A percentile compares a stretch with the other conserved stretches of the same genome.
Evolutionary conservation across 306 rosid genomes (phyloP).

Genomic region (Dalbergia cochinchinensis): DNA sequence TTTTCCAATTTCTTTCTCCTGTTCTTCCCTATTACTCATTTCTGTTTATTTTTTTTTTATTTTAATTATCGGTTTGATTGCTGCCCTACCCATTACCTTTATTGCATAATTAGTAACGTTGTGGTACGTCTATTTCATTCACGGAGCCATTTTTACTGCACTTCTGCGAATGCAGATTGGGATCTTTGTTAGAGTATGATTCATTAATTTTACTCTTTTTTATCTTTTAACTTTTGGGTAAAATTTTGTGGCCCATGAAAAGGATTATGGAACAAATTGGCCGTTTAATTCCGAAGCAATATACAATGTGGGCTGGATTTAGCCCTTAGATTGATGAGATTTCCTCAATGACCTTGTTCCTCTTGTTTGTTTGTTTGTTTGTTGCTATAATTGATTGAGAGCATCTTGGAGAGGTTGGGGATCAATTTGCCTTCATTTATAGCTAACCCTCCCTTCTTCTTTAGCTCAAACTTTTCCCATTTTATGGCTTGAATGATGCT

Average conservation of each 20-base stretch:
- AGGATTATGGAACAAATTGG: not conserved
- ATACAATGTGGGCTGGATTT: constrained; percentile 2
- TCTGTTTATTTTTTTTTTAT: too few relatives aligned
- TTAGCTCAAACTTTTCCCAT: not conserved
- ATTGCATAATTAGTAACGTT: not conserved
- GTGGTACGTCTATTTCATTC: not conserved
- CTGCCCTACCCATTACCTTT: not conserved
- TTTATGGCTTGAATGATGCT: not conserved
- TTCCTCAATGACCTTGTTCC: not conserved
- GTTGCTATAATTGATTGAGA: not conserved
- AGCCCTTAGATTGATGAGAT: not conserved
- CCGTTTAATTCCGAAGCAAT: constrained; percentile 7
- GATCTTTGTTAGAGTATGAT: not conserved
- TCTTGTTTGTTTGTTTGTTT: not conserved
- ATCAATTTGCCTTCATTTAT: not conserved
- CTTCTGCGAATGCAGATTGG: constrained; percentile 1
- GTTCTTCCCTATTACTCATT: not conserved
- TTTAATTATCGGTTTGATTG: not conserved
- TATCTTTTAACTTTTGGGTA: not conserved
- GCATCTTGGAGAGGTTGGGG: not conserved
- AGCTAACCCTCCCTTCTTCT: not conserved
- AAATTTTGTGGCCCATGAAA: not conserved
- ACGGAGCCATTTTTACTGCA: not conserved
- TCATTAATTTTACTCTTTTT: not conserved
- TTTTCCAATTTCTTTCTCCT: too few relatives aligned